Percentiles rank a stretch among this genome's conserved stretches.
Conservation (phyloP, 139 green algal species). For the Coelastrella sp. region DNA sequence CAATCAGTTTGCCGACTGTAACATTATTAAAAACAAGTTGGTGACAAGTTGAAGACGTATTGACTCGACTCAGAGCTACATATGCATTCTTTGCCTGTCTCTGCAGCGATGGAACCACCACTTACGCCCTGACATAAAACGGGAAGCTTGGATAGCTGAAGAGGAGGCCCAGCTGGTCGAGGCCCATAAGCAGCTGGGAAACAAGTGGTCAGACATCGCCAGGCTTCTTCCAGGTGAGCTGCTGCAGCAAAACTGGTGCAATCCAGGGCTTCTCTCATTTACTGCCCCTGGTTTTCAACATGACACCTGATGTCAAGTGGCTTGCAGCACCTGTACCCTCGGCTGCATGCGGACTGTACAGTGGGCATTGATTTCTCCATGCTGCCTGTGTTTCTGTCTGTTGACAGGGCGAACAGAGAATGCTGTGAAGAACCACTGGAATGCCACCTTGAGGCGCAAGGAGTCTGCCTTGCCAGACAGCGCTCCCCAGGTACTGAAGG, state of each 20-base stretch:
- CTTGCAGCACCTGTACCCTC: too few relatives aligned
- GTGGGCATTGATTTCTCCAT: too few relatives aligned
- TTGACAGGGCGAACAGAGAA: constrained; percentile 84
- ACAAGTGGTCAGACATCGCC: constrained; percentile 64
- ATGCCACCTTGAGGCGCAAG: constrained; percentile 50
- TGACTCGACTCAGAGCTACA: too few relatives aligned
- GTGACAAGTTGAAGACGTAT: too few relatives aligned
- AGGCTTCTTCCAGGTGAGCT: constrained; percentile 45
- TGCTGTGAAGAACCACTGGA: constrained; percentile 95
- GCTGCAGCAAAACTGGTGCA: too few relatives aligned
- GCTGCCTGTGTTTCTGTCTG: background rate
- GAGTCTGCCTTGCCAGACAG: background rate
- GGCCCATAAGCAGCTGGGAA: constrained; percentile 53
- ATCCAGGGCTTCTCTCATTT: too few relatives aligned
- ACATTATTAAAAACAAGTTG: too few relatives aligned
- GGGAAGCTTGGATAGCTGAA: constrained; percentile 73
- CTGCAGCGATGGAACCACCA: constrained; percentile 79
- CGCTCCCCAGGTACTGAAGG: constrained; percentile 30
- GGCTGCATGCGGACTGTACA: too few relatives aligned
- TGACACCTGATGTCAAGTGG: background rate
- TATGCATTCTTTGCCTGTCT: too few relatives aligned
- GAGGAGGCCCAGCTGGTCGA: constrained; percentile 57
- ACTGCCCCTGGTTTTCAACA: too few relatives aligned
- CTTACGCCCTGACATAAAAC: constrained; percentile 78
- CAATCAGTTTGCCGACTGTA: too few relatives aligned